Evolutionary conservation across 192 early-diverging fungal genomes (phyloP), one percentile per base, ranked within the genome.

Genomic region (Backusella circina): DNA sequence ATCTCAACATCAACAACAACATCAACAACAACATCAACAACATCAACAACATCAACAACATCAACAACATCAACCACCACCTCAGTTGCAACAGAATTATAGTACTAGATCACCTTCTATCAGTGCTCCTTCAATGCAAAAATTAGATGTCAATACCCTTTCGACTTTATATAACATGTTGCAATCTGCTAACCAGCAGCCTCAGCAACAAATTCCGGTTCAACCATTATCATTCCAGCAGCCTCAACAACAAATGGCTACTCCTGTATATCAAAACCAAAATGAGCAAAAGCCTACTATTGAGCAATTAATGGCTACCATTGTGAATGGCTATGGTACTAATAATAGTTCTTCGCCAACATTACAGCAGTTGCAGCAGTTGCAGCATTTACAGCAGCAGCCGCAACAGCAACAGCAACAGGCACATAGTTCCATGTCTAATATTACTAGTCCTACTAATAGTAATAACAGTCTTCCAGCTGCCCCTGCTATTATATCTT

Each of bases 121-220:
- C 10, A 16, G 28, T 16, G n/a, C 69, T 28, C 21, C 23, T 10
- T 30, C 41, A 3, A 26, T 30, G 12, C 69, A 44, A 30, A 71
- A 71, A 4, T 41, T 66, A 44, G 73, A 74, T 66, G 61, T 74
- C 2, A 74, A 74, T 65, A 74, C 73, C 57, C 73, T 74, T 66
- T 36, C 73, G 1, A 39, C 73, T 44, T 28, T 74, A 31, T 74
- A 66, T 66, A 74, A 66, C 31, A 38, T 74, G 30, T 21, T 44
- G 21, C 61, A 65, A 12, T 28, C 73, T 65, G 26, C 37, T 15
- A 37, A 67, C 30, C 65, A 71, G 41, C 69, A 71, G 18, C 21
- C 38, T 21, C 37, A 71, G 16, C 69, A 71, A 30, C 38, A 44
- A 9, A 41, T 15, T 38, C 39, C 21, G 31, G 15, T 36, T 9